Base-by-base conservation (phyloP, 345 rosid genomes). In the Rhizophora apiculata region DNA sequence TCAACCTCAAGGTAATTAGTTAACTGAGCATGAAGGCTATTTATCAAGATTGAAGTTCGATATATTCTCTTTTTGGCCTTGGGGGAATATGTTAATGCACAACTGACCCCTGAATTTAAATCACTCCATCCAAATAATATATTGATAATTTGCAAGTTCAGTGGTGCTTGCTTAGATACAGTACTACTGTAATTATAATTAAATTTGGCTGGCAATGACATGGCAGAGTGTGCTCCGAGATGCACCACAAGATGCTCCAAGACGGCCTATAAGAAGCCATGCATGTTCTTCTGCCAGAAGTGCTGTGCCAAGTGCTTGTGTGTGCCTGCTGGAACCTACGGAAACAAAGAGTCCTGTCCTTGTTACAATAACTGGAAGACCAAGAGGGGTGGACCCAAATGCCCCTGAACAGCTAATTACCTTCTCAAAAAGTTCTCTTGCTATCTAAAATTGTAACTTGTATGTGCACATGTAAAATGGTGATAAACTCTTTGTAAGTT, bases 1-100 rank as follows among this genome's bases (percentile, higher is more conserved):
- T 26, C 78, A 56, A 31, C 88, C 90, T 8, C 83, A 84, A 76
- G 90, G 88, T 85, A 67, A 48, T 29, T 16, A 60, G 46, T 55
- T n/a, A 31, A 52, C 4, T 8, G 31, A 6, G 9, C 11, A 19
- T 3, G 37, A 34, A 34, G 37, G 37, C 37, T 34, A 7, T 34
- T 7, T 34, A 34, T 34, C 37, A 7, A 6, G 37, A 34, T 34
- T 34, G 10, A 39, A 39, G 10, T 39, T 39, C 10, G 46, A 39
- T 39, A 39, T 10, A 10, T 39, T 34, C 1, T 34, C 37, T 34
- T 34, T 2, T 34, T 34, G 37, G 37, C 37, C 37, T 6, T 34
- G 7, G 7, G 37, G 9, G 2, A 34, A 7, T 34, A 34, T 34
- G 37, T 6, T 34, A 34, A 7, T 34, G 9, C 37, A 34, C 37